Evolutionary conservation across 1,284 basidiomycete genomes (phyloP), one percentile per base, ranked within the genome.

Genomic region (Irpex sp.): DNA sequence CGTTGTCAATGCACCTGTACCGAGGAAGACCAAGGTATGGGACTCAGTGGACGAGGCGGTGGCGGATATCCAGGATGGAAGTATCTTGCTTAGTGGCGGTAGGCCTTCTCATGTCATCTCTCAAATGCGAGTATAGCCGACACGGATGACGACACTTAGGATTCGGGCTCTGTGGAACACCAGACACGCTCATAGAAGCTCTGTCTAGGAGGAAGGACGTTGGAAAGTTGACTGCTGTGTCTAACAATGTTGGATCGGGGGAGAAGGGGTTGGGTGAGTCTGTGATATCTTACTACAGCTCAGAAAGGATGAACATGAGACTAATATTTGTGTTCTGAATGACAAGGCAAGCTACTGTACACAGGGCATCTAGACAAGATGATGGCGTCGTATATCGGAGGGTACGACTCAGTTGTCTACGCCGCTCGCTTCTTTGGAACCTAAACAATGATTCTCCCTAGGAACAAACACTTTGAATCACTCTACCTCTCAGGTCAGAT

Each of bases 301-400:
- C 47, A 51, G 49, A 19, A 15, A 59, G 7, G 57, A 39, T 47
- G 55, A 36, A 56, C 55, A 37, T 56, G 3, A 37, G 26, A 8
- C 50, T 19, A 61, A 66, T 49, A 68, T 26, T 43, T 51, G 13
- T 46, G 26, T 1, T 57, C 35, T 59, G 39, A 35, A 33, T 17
- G 57, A n/a, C 46, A 70, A 94, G 94, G 92, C 57, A 89, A 89
- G 69, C 80, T 97, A 51, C 79, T 96, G 56, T 86, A 90, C 67
- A 82, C 84, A 26, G 84, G 89, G 19, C 92, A 96, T 71, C 85
- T 97, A 61, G 81, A 83, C 71, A 95, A 93, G 76, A 86, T 97
- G 77, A 88, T 97, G 70, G 87, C 92, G 13, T 94, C 92, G 39
- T 96, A 95, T 76, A 92, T 94, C 62, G 94, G 94, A 73, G 88